Base-by-base conservation (phyloP, 2,329 filamentous ascomycete species). In the Aspergillus niger region DNA sequence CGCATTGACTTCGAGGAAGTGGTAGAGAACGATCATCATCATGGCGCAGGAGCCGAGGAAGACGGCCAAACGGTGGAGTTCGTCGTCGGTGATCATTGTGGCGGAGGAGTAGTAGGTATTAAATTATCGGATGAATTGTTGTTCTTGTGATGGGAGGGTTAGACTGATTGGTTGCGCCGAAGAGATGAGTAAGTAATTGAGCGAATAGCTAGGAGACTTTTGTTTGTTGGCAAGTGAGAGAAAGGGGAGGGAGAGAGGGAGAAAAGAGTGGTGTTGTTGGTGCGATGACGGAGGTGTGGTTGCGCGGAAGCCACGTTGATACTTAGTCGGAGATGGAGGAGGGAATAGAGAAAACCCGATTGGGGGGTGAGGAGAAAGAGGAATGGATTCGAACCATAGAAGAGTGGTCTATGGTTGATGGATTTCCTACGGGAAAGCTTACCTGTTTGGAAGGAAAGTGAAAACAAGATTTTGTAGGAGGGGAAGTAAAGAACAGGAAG, bases 1-100 rank as follows among this genome's bases (percentile, higher is more conserved):
- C n/a, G 91, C 86, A 74, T 99, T 98, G 81, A 97, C 86, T 77
- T 98, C 94, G 71, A 99, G 88, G 80, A 96, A 98, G 78, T 98
- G 92, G 80, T 99, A 98, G 28, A 96, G 80, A 30, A 99, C 88
- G 67, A 98, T 97, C 63, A 99, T 85, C 48, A 97, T 82, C 91
- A 98, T 94, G 65, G 94, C 88, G 43, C 89, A 86, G 58, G 88
- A 90, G 80, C 95, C 95, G 62, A 99, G 90, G 77, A 97, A 94
- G 76, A 98, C 88, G 77, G 95, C 93, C 30, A 99, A 86, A 64
- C 86, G 86, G 84, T 98, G 97, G 71, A 99, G 89, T 67, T 95
- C 89, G 76, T 85, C 82, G 86, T 99, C 95, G 76, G 93, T 90
- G 76, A 99, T 98, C 95, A 99, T 99, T 52, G 71, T 91, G 82